Conservation (phyloP, 805 yeast genomes). For the Metschnikowia bowlesiae region DNA sequence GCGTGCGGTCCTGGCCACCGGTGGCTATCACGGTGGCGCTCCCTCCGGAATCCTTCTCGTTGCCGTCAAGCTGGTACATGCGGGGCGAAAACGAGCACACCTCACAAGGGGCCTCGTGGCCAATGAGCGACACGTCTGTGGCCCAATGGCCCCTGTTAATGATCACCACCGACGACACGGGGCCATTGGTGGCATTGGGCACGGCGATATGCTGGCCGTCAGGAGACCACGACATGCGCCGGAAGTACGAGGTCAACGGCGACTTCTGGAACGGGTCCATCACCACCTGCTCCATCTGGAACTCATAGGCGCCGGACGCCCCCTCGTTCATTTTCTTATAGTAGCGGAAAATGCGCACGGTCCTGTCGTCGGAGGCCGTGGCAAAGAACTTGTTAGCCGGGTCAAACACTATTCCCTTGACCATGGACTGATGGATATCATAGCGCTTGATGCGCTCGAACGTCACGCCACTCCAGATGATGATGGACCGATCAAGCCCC, state of each 20-base stretch:
- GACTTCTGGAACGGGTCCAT: constrained; percentile 82
- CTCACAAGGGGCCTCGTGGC: constrained; percentile 84
- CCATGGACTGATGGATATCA: constrained; percentile 92
- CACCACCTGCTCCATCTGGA: constrained; percentile 80
- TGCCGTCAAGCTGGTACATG: constrained; percentile 42
- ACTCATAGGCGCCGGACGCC: constrained; percentile 59
- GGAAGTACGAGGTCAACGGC: constrained; percentile 87
- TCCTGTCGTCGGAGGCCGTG: constrained; percentile 93
- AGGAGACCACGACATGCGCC: constrained; percentile 86
- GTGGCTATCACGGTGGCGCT: constrained; percentile 80
- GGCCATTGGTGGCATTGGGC: constrained; percentile 83
- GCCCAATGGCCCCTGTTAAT: constrained; percentile 80
- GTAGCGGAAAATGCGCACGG: constrained; percentile 82
- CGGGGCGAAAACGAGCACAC: constrained; percentile 74
- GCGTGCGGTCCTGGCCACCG: constrained; percentile 88
- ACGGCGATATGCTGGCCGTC: constrained; percentile 85
- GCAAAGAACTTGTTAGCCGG: constrained; percentile 98
- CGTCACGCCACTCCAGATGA: constrained; percentile 90
- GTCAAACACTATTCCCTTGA: constrained; percentile 94
- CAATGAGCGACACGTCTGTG: constrained; percentile 66
- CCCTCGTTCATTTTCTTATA: constrained; percentile 54
- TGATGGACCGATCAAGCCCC: constrained; percentile 88
- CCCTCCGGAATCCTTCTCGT: constrained; percentile 20
- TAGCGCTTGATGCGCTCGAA: constrained; percentile 85
- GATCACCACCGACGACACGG: constrained; percentile 68